Base-by-base conservation (phyloP, 345 rosid species). In the Diplotaxis tenuifolia region DNA sequence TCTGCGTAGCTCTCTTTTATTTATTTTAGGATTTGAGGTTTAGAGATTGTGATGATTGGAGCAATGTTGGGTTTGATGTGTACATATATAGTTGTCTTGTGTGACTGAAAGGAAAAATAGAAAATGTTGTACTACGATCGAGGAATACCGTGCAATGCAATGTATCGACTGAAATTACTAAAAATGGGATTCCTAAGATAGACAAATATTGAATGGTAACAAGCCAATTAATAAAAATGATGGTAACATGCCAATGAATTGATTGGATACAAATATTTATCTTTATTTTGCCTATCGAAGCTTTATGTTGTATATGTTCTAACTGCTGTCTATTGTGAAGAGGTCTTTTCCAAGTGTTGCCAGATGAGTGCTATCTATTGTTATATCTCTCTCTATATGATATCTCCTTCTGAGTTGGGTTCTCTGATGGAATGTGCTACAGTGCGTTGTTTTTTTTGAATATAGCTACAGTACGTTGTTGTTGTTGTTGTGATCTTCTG, bases 71-170 rank as follows among this genome's bases (percentile, higher is more conserved):
- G 52, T 32, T 65, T 71, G 20, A 65, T 57, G 50, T 42, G 32
- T 59, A 32, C 60, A 34, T 77, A 71, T 77, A 71, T 77, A 77
- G 54, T 1, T 63, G 3, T 75, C 6, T 14, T 69, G n/a, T 76
- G 58, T 68, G 27, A 58, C 5, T 11, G 40, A 28, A 60, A 34
- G n/a, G 14, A 50, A 59, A 25, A 36, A 68, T 72, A 75, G 50
- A 68, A n/a, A 68, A 7, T 8, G 54, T 62, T 40, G 45, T 25
- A 75, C 75, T 69, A 69, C 14, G 14, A 55, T 62, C 15, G 59
- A 75, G 60, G 75, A 29, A 42, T 42, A 75, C 71, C 79, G 52
- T 75, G 29, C 65, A 75, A 54, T 75, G 49, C 63, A 68, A 61
- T 61, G 16, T 42, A 42, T 14, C 18, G 50, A 40, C 6, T 40